These are phyloP conservation scores for Pyrrhoderma lamaoense DNA, from an alignment of 1,284 basidiomycete species.

Conservation along the genomic window DNA sequence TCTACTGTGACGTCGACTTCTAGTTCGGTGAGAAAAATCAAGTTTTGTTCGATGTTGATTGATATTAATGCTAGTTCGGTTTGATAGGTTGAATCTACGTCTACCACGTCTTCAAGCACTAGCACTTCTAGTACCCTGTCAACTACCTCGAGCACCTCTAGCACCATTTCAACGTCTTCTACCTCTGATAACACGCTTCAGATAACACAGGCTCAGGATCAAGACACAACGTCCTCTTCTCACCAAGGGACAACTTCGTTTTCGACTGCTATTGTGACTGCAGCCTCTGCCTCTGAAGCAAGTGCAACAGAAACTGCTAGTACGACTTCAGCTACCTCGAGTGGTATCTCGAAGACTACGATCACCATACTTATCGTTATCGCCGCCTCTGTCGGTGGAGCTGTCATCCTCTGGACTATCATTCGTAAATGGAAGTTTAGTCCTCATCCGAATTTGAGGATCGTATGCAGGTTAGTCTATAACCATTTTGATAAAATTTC, in stretches of 20 bases:
- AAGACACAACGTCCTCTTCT: not conserved
- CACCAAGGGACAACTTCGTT: not conserved
- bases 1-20: slow-evolving; percentile 18
- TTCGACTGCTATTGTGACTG: slow-evolving; percentile 20
- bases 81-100: slow-evolving; percentile 12
- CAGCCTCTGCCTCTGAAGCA: slow-evolving; percentile 20
- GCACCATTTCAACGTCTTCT: slow-evolving; percentile 19
- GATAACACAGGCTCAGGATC: slow-evolving; percentile 17
- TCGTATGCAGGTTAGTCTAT: slow-evolving; percentile 30
- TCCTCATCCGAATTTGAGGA: slow-evolving; percentile 74
- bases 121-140: slow-evolving; percentile 18
- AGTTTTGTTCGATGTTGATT: slow-evolving; percentile 17
- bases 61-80: too few species aligned
- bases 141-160: slow-evolving; percentile 23
- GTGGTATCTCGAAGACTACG: slow-evolving; percentile 40
- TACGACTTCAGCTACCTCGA: slow-evolving; percentile 3
- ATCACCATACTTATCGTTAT: slow-evolving; percentile 68
- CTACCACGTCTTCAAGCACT: slow-evolving; percentile 16
- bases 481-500: not conserved
- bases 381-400: slow-evolving; percentile 58
- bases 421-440: slow-evolving; percentile 90
- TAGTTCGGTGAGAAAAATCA: not conserved
- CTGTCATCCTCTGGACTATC: slow-evolving; percentile 73
- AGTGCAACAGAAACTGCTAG: slow-evolving; percentile 20
- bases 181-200: slow-evolving; percentile 19